Conservation (phyloP, 2,329 filamentous ascomycete genomes). For the Lasiodiplodia theobromae region DNA sequence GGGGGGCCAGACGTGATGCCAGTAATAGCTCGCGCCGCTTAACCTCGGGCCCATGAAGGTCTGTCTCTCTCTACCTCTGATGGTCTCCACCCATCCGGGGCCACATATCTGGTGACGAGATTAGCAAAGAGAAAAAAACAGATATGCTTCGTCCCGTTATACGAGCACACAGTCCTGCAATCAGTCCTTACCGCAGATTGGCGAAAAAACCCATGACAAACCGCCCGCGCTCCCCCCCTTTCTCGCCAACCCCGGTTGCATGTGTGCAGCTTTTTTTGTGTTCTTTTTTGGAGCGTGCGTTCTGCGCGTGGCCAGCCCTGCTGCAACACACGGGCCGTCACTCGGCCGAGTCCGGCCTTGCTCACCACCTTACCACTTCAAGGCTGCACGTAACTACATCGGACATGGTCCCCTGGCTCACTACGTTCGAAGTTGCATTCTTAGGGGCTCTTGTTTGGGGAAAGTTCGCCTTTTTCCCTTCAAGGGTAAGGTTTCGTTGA, state of each 20-base stretch:
- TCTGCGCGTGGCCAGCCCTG: neutral
- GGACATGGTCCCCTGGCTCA: constrained; percentile 10
- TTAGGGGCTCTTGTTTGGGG: neutral
- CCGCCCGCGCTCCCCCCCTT: too few relatives aligned
- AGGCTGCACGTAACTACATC: constrained; percentile 9
- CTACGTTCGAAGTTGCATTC: constrained; percentile 15
- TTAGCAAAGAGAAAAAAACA: neutral
- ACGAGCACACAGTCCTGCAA: too few relatives aligned
- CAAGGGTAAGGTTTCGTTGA: neutral
- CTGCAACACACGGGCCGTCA: constrained; percentile 10
- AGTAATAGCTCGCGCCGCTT: too few relatives aligned
- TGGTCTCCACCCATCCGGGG: neutral
- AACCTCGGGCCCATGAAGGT: too few relatives aligned
- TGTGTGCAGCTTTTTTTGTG: too few relatives aligned
- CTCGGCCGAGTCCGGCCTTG: constrained; percentile 1
- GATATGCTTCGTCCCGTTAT: too few relatives aligned
- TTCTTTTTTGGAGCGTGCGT: neutral
- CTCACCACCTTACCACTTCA: neutral
- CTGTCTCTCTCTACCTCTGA: neutral
- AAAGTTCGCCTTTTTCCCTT: constrained; percentile 5
- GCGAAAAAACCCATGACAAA: too few relatives aligned
- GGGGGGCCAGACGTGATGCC: too few relatives aligned
- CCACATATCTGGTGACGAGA: neutral
- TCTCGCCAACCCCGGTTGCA: too few relatives aligned
- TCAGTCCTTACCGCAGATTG: too few relatives aligned